Conservation (phyloP, 257 asterid species). For the Dorcoceras hygrometricum region DNA sequence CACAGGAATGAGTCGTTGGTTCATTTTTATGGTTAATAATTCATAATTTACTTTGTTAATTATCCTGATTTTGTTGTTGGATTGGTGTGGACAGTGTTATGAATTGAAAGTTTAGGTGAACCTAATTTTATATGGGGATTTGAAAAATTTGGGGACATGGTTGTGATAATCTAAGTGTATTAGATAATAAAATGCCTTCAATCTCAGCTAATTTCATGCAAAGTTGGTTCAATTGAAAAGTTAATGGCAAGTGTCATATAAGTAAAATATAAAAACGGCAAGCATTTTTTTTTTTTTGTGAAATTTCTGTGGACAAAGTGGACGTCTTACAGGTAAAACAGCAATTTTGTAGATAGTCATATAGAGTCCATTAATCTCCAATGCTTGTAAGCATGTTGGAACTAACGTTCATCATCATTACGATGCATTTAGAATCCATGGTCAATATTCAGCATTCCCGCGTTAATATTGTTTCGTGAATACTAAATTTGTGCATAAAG, state of each 20-base stretch:
- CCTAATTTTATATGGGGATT: background rate
- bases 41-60: background rate
- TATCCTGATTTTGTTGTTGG: background rate
- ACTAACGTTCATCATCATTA: background rate
- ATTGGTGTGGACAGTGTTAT: background rate
- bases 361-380: background rate
- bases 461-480: background rate
- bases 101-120: background rate
- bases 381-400: background rate
- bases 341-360: background rate
- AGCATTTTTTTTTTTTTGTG: background rate
- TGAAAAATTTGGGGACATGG: background rate
- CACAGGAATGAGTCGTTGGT: background rate
- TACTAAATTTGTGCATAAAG: background rate
- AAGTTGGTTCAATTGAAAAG: background rate
- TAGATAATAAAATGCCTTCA: background rate
- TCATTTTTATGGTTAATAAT: background rate
- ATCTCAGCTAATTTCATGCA: background rate
- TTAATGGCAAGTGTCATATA: no score
- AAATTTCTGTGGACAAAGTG: background rate
- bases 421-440: background rate
- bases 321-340: background rate
- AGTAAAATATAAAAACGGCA: background rate
- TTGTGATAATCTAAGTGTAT: background rate
- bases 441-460: background rate